Conservation (phyloP, 108 stramenopile species). For the Pseudonitzschia delicatissima region DNA sequence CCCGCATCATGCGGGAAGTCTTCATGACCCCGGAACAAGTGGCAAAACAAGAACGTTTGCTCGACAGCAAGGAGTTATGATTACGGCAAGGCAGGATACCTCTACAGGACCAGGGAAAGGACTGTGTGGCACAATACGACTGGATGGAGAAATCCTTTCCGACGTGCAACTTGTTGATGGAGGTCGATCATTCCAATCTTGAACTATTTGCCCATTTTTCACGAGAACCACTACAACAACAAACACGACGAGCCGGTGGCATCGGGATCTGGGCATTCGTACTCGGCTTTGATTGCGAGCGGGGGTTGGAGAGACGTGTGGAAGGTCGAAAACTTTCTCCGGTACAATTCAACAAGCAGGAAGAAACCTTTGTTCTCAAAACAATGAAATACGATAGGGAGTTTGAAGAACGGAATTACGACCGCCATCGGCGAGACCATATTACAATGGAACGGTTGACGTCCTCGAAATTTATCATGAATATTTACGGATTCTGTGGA, state of each 20-base stretch:
- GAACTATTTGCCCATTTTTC: neutral
- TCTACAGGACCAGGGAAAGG: conserved; percentile 35
- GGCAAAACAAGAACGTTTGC: conserved; percentile 4
- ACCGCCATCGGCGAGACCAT: conserved; percentile 74
- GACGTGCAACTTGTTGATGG: conserved; percentile 71
- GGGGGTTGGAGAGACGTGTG: conserved; percentile 8
- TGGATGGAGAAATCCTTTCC: conserved; percentile 65
- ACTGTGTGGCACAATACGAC: conserved; percentile 54
- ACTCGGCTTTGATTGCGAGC: neutral
- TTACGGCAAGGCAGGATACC: conserved; percentile 22
- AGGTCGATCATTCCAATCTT: conserved; percentile 48
- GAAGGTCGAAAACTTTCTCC: conserved; percentile 17
- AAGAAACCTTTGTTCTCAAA: conserved; percentile 42
- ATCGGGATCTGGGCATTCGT: neutral
- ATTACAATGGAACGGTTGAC: conserved; percentile 74
- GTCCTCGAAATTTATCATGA: conserved; percentile 49
- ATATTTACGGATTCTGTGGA: conserved; percentile 77
- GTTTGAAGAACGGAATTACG: conserved; percentile 45
- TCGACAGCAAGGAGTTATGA: conserved; percentile 26
- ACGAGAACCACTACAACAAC: neutral
- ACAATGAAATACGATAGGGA: conserved; percentile 50
- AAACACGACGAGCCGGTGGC: neutral
- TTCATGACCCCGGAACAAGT: neutral
- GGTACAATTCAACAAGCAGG: neutral
- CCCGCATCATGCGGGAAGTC: neutral